Conservation (phyloP, 2,329 filamentous ascomycete species). For the Alternaria incomplexa region DNA sequence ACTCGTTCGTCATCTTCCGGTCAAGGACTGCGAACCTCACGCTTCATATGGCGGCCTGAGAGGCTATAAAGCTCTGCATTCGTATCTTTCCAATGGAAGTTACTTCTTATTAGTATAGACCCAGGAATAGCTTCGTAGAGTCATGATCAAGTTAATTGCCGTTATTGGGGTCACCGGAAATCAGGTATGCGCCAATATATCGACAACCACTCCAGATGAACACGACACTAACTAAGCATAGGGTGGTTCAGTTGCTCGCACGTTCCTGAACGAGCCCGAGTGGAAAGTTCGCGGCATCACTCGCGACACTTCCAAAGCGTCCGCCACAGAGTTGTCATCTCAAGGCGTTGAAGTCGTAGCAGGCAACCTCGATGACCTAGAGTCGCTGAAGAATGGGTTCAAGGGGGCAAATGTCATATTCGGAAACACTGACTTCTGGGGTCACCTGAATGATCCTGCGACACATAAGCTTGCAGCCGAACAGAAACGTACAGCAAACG, state of each 20-base stretch:
- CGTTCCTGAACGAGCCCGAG: constrained; percentile 28
- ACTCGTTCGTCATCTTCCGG: too few relatives aligned
- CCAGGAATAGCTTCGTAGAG: background rate
- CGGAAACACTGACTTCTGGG: constrained; percentile 51
- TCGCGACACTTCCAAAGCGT: constrained; percentile 50
- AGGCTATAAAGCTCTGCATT: background rate
- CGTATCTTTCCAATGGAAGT: background rate
- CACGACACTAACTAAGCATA: constrained; percentile 2
- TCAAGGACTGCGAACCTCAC: background rate
- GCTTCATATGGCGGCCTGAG: background rate
- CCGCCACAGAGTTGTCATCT: constrained; percentile 37
- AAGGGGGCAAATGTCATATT: constrained; percentile 40
- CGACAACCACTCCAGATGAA: background rate
- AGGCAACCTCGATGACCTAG: constrained; percentile 19
- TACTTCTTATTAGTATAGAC: background rate
- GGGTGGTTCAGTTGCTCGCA: constrained; percentile 21
- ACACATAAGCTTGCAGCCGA: constrained; percentile 20
- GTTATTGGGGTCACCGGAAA: constrained; percentile 27
- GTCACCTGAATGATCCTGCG: constrained; percentile 1
- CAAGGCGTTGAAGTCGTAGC: constrained; percentile 26
- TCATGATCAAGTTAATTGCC: constrained; percentile 23
- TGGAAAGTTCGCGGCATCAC: constrained; percentile 49
- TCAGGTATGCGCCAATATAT: constrained; percentile 13
- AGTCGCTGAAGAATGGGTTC: constrained; percentile 22
- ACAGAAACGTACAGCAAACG: constrained; percentile 32